Percentiles rank a stretch among this genome's conserved stretches.
Conservation (phyloP, 179 eudicot genomes). For the Pouteria campechiana region DNA sequence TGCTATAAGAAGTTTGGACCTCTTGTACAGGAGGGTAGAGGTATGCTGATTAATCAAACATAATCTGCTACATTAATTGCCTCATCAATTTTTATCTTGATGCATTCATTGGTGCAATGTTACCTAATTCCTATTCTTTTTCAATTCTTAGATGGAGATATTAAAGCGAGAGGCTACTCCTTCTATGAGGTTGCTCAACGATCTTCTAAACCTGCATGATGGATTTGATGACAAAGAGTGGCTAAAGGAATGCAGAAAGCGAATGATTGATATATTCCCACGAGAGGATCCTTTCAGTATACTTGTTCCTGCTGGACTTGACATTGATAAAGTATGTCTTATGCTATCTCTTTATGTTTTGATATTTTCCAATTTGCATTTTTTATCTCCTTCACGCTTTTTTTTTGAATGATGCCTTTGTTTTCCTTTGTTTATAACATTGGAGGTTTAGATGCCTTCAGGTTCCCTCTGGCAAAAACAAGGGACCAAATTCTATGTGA, state of each 20-base stretch:
- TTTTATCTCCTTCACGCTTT: no score
- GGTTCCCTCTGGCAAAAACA: no score
- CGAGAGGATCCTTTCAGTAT: slow-evolving; percentile 96
- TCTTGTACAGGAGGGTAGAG: slow-evolving; percentile 92
- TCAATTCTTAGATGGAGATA: slow-evolving; percentile 68
- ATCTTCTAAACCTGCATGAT: slow-evolving; percentile 78
- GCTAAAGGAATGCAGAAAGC: slow-evolving; percentile 89
- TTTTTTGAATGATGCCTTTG: no score
- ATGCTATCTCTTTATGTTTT: no score
- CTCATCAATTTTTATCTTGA: neutral
- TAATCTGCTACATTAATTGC: neutral
- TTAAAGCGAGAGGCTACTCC: slow-evolving; percentile 84
- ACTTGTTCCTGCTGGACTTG: slow-evolving; percentile 84
- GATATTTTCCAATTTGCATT: neutral
- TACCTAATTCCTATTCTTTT: no score
- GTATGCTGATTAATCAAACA: slow-evolving; percentile 19
- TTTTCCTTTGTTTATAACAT: no score
- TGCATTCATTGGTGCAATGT: no score
- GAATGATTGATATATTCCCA: slow-evolving; percentile 72
- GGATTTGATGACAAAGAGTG: slow-evolving; percentile 83
- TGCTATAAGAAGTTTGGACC: slow-evolving; percentile 91
- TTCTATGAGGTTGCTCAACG: slow-evolving; percentile 87
- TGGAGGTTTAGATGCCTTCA: no score
- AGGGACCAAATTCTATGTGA: no score
- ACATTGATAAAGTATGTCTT: slow-evolving; percentile 64